phyloP scores from a whole-genome alignment of 805 yeast species.

The Hanseniaspora nectarophila region DNA sequence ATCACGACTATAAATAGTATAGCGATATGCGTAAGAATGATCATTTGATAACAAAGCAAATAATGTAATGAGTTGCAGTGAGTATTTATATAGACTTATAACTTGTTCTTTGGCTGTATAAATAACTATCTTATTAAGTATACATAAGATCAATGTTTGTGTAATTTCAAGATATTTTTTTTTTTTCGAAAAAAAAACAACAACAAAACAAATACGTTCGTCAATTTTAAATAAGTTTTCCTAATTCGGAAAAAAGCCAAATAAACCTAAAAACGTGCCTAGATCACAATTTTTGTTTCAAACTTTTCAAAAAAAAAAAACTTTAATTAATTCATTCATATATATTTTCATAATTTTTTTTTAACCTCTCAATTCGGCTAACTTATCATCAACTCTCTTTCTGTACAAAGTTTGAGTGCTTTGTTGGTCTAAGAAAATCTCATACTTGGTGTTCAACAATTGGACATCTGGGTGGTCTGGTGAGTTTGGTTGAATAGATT shows the following conservation, averaged over 20 bases:
- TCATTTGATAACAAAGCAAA: not conserved
- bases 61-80: too few species aligned
- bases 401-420: slow-evolving; percentile 69
- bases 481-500: slow-evolving; percentile 57
- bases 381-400: slow-evolving; percentile 42
- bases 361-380: not conserved
- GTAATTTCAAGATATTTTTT: not conserved
- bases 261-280: too few species aligned
- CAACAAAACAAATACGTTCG: too few species aligned
- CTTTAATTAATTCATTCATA: not conserved
- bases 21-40: not conserved
- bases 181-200: not conserved
- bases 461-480: slow-evolving; percentile 50
- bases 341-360: too few species aligned
- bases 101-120: too few species aligned
- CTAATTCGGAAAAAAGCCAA: too few species aligned
- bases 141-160: not conserved
- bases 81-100: too few species aligned
- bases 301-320: too few species aligned
- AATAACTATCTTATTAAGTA: too few species aligned
- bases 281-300: too few species aligned
- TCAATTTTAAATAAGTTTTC: too few species aligned
- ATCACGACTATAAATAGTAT: not conserved
- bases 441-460: slow-evolving; percentile 67
- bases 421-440: slow-evolving; percentile 79